Conservation (phyloP, 495 filamentous ascomycete species). For the Copromyces sp. region DNA sequence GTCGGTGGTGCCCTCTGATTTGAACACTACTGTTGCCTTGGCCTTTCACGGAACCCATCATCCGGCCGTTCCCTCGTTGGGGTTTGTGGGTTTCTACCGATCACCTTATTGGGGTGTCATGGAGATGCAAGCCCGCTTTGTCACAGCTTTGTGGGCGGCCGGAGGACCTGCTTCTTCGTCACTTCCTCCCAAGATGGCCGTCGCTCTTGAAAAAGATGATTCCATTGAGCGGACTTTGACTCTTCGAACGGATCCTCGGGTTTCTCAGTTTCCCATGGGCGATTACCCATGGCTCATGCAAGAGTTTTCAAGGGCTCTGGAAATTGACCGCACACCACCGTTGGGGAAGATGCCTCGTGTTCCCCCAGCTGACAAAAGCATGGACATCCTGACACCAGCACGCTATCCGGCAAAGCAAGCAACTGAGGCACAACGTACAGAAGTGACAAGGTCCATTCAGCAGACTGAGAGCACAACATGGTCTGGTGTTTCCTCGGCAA, state of each 20-base stretch:
- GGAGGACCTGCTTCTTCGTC: conserved; percentile 14
- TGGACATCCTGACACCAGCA: conserved; percentile 37
- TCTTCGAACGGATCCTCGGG: conserved; percentile 30
- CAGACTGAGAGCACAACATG: conserved; percentile 24
- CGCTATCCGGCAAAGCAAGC: conserved; percentile 24
- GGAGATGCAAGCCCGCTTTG: conserved; percentile 72
- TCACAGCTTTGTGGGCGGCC: conserved; percentile 38
- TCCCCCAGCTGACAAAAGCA: conserved; percentile 24
- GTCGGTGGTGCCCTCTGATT: conserved; percentile 41
- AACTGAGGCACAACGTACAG: conserved; percentile 9
- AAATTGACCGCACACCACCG: conserved; percentile 23
- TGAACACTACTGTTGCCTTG: conserved; percentile 57
- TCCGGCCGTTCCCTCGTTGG: conserved; percentile 49
- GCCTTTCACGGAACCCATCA: conserved; percentile 56
- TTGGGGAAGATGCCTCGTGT: conserved; percentile 19
- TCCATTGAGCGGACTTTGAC: conserved; percentile 34
- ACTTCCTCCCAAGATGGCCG: conserved; percentile 12
- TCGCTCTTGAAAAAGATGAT: conserved; percentile 27
- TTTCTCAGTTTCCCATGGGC: conserved; percentile 67
- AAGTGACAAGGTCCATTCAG: conserved; percentile 19
- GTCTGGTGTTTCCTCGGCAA: conserved; percentile 24
- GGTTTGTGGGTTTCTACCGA: conserved; percentile 79
- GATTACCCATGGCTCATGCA: conserved; percentile 77
- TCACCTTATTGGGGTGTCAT: conserved; percentile 81
- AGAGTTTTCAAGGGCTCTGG: conserved; percentile 48